Conservation (phyloP, 1,284 basidiomycete species). For the Cystobasidiaceae sp. region DNA sequence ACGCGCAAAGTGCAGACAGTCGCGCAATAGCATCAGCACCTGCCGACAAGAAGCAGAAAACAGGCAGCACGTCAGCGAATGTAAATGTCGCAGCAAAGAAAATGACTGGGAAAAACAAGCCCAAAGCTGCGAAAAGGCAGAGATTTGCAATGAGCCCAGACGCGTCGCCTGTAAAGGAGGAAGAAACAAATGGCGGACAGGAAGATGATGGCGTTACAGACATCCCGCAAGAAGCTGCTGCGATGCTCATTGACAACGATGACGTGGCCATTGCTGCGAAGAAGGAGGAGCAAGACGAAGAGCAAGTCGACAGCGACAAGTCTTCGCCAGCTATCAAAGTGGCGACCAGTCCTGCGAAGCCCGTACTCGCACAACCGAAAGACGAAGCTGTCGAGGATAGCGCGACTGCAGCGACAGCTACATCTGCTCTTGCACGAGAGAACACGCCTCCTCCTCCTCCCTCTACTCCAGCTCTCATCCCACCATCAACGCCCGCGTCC, state of each 20-base stretch:
- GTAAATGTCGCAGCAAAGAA: too few species aligned
- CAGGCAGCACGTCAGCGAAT: too few species aligned
- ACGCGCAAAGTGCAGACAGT: neutral
- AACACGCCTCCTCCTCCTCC: neutral
- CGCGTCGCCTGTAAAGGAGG: slow-evolving; percentile 4
- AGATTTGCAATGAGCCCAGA: slow-evolving; percentile 27
- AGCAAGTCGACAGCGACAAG: too few species aligned
- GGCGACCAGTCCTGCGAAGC: too few species aligned
- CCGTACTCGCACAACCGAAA: too few species aligned
- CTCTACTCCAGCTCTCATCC: neutral
- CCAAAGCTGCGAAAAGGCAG: neutral
- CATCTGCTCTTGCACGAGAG: too few species aligned
- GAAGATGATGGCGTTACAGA: neutral
- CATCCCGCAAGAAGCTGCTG: neutral
- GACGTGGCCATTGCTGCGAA: neutral
- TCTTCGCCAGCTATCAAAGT: too few species aligned
- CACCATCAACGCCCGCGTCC: neutral
- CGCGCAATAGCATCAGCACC: neutral
- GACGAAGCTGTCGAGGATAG: too few species aligned
- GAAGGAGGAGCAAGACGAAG: neutral
- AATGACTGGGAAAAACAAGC: neutral
- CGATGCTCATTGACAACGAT: neutral
- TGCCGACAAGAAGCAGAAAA: neutral
- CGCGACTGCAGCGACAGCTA: too few species aligned
- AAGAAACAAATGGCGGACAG: neutral